Base-by-base conservation (phyloP, 2,329 filamentous ascomycete species). In the Stagonosporopsis tanaceti region DNA sequence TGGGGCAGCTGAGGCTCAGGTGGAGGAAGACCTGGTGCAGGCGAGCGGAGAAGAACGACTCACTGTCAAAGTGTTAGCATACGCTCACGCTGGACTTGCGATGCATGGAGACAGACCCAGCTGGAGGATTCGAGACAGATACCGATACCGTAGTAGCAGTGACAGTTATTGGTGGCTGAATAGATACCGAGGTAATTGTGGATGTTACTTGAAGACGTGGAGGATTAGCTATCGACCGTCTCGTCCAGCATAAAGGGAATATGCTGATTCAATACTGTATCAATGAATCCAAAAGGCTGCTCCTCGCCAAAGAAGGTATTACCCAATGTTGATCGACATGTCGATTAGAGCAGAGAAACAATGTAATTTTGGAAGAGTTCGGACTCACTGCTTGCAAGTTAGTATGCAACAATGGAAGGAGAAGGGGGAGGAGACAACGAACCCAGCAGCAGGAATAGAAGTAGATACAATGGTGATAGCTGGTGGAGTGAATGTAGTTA, bases 361-460 rank as follows among this genome's bases (percentile, higher is more conserved):
- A 7, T 15, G 32, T 7, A 39, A 22, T 1, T 1, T 39, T 12
- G 2, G n/a, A 11, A 25, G 6, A 39, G 7, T 6, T 17, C 11
- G 6, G 12, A 41, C 38, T 41, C 17, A 41, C 38, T 41, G 22
- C 3, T 15, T 7, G 8, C 6, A 11, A 4, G 20, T 41, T n/a
- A 41, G 38, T 27, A 1, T 15, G 5, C 6, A 41, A 6, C 5
- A 12, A 27, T 15, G 6, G 20, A 15, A n/a, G 2, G 3, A 7
- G 12, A 22, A 12, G 4, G 3, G 20, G 22, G 4, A 20, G 3
- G 20, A 6, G 7, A 40, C 0, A 8, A 53, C 50, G 14, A 34
- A 53, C 50, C 50, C 14, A 40, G 50, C 35, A 34, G 42, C 35
- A 34, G 27, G 50, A 8, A 40, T 30, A 7, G 34, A 46, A 32